Conservation (phyloP, 1,139 yeast species). For the Pichia sp. region DNA sequence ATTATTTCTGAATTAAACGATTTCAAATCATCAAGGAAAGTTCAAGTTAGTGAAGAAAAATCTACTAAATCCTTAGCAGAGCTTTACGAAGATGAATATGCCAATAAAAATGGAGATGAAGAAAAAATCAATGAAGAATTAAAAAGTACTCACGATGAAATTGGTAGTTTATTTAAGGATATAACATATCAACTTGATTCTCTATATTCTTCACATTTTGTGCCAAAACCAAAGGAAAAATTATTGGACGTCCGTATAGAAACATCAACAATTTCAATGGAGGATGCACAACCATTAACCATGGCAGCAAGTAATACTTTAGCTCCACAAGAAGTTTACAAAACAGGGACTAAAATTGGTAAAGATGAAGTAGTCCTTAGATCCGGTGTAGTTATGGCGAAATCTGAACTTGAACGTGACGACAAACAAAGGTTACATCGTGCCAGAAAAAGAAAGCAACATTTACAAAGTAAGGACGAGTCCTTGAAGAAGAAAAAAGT, state of each 20-base stretch:
- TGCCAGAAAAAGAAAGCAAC: conserved; percentile 71
- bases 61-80: conserved; percentile 88
- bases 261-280: conserved; percentile 80
- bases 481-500: conserved; percentile 26
- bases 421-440: conserved; percentile 86
- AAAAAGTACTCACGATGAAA: conserved; percentile 70
- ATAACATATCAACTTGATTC: conserved; percentile 77
- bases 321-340: conserved; percentile 96
- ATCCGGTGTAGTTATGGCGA: conserved; percentile 77
- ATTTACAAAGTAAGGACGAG: conserved; percentile 24
- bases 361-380: conserved; percentile 64
- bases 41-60: conserved; percentile 77
- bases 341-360: conserved; percentile 43
- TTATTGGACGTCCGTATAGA: conserved; percentile 71
- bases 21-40: conserved; percentile 42
- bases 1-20: conserved; percentile 56
- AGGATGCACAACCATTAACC: conserved; percentile 92
- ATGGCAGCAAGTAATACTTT: conserved; percentile 67
- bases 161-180: conserved; percentile 55
- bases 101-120: conserved; percentile 34
- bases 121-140: conserved; percentile 49
- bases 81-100: conserved; percentile 79
- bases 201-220: conserved; percentile 84
- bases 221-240: conserved; percentile 86
- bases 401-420: conserved; percentile 77